Percentiles rank a stretch among this genome's conserved stretches.
Evolutionary conservation across 2,329 filamentous ascomycete species (phyloP).

Genomic region (Zopfia rhizophila): DNA sequence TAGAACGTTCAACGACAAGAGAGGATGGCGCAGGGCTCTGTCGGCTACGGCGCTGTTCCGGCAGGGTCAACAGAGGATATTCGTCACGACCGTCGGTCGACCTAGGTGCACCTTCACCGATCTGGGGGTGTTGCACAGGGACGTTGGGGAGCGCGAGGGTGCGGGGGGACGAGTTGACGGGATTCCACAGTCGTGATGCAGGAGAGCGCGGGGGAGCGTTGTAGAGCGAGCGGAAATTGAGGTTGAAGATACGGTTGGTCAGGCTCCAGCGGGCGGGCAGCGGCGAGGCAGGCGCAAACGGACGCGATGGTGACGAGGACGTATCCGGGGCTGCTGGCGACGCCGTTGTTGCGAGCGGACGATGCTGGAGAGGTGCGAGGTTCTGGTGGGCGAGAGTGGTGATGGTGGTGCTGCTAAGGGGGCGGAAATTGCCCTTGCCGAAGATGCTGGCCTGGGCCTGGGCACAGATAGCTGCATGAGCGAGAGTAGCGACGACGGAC

Average conservation of each 20-base stretch:
- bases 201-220: slow-evolving; percentile 46
- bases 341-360: slow-evolving; percentile 27
- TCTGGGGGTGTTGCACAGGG: slow-evolving; percentile 48
- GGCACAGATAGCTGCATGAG: slow-evolving; percentile 12
- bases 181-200: slow-evolving; percentile 68
- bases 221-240: slow-evolving; percentile 44
- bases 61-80: slow-evolving; percentile 66
- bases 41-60: slow-evolving; percentile 66
- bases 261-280: slow-evolving; percentile 52
- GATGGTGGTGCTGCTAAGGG: slow-evolving; percentile 12
- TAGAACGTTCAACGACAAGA: slow-evolving; percentile 50
- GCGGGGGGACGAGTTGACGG: slow-evolving; percentile 69
- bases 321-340: slow-evolving; percentile 26
- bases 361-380: slow-evolving; percentile 3
- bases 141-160: slow-evolving; percentile 55
- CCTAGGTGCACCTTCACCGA: slow-evolving; percentile 33
- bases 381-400: slow-evolving; percentile 4
- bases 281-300: slow-evolving; percentile 28
- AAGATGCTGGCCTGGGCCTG: slow-evolving; percentile 12
- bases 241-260: slow-evolving; percentile 54
- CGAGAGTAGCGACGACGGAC: slow-evolving; percentile 3
- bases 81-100: slow-evolving; percentile 57
- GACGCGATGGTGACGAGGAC: slow-evolving; percentile 38
- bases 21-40: slow-evolving; percentile 54
- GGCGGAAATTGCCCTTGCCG: slow-evolving; percentile 11